These are phyloP conservation scores for Jatropha podagrica DNA, from an alignment of 441 rosid genomes.

Conservation along the genomic window DNA sequence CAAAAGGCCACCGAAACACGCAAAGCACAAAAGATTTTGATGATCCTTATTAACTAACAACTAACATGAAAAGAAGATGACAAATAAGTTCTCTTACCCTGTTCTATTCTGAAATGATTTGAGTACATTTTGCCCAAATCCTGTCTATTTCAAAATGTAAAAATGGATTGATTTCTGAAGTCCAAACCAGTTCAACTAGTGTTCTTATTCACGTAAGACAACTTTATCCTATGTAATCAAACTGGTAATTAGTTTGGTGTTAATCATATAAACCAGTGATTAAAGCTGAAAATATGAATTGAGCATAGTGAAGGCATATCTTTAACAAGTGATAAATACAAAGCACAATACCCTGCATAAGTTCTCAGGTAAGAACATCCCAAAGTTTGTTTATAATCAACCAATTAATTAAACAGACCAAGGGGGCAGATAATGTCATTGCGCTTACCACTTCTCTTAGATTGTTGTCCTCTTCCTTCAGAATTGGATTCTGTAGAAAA, in stretches of 20 bases:
- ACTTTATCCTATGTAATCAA: background rate
- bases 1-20: background rate
- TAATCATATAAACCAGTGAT: background rate
- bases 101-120: background rate
- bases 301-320: background rate
- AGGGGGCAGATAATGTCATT: background rate
- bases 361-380: background rate
- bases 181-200: constrained; percentile 1
- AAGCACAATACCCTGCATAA: background rate
- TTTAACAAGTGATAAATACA: background rate
- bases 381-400: background rate
- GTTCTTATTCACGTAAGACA: background rate
- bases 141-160: background rate
- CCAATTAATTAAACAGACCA: background rate
- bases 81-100: background rate
- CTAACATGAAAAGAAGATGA: background rate
- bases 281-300: too few relatives aligned
- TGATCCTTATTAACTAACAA: background rate
- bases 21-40: background rate
- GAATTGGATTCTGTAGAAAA: constrained; percentile 61
- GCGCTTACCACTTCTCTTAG: constrained; percentile 49
- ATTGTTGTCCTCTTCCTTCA: constrained; percentile 48
- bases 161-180: background rate
- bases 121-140: background rate
- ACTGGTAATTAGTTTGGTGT: background rate